These are phyloP conservation scores for Ramularia collo-cygni DNA, from an alignment of 2,329 filamentous ascomycete genomes.

Conservation along the genomic window DNA sequence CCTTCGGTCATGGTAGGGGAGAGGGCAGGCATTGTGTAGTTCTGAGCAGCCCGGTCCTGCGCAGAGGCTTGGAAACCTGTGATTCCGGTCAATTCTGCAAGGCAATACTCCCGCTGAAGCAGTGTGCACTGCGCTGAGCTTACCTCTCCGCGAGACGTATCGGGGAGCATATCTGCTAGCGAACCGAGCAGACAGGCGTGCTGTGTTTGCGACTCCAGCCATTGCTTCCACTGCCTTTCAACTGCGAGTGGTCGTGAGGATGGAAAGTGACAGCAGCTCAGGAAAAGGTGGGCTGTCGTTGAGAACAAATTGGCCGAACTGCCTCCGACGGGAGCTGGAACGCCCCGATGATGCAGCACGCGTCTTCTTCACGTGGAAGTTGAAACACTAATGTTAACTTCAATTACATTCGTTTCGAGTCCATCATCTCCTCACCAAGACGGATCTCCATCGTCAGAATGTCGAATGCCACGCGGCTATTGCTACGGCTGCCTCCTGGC, in stretches of 20 bases:
- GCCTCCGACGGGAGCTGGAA: background rate
- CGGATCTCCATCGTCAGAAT: constrained; percentile 7
- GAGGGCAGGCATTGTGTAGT: constrained; percentile 85
- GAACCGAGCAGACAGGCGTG: constrained; percentile 24
- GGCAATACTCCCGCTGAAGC: background rate
- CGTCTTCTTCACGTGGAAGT: constrained; percentile 10
- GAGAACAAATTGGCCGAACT: constrained; percentile 12
- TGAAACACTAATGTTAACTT: too few species aligned
- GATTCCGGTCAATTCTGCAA: constrained; percentile 5
- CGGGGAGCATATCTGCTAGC: constrained; percentile 23
- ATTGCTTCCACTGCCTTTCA: constrained; percentile 16
- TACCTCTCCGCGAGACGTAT: constrained; percentile 22
- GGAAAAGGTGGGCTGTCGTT: constrained; percentile 15
- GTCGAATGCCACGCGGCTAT: constrained; percentile 8
- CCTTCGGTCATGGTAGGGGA: constrained; percentile 93
- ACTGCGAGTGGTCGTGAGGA: constrained; percentile 16
- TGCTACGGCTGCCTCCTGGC: constrained; percentile 19
- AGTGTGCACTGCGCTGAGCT: constrained; percentile 4
- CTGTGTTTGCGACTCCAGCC: constrained; percentile 25
- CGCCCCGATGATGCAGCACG: too few species aligned
- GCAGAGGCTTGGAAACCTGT: constrained; percentile 23
- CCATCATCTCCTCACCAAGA: constrained; percentile 4
- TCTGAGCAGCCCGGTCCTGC: constrained; percentile 61
- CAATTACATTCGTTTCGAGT: too few species aligned
- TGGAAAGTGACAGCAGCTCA: constrained; percentile 1